Evolutionary conservation across 768 basidiomycete genomes (phyloP), one percentile per base, ranked within the genome.

Genomic region (Amanita exitialis): DNA sequence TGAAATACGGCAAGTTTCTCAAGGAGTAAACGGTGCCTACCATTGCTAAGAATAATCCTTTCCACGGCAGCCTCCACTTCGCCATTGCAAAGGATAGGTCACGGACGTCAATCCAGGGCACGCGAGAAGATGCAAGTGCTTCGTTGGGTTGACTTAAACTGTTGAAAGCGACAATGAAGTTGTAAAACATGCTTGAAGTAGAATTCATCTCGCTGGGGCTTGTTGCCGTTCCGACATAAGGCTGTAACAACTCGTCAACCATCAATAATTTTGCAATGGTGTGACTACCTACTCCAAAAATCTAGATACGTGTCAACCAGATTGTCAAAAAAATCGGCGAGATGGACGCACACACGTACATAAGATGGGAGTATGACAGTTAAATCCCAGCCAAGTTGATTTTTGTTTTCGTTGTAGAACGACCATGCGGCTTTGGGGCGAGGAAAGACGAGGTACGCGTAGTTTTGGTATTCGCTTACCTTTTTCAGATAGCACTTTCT

Each of bases 401-500:
- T 41, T 51, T 77, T 73, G 55, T 79, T 65, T 49, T 73, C 54
- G 28, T 73, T 60, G 32, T 72, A 59, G 55, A 73, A 71, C 1
- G 69, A 62, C 71, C 69, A 73, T 10, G 67, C 69, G 18, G 76
- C 75, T 75, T 36, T 15, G 12, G 6, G 7, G 30, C 20, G 42
- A 23, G 20, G 7, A 6, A 23, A 12, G 6, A 28, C 27, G 15
- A 15, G 2, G 15, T 44, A 5, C n/a, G 8, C 20, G 23, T 21
- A 43, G 9, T 2, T 21, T 2, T 21, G 5, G 6, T 3, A 12
- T 18, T 27, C 4, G 4, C 35, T 8, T 49, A 75, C 79, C 72
- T 64, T 67, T 70, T 64, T 90, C 87, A 0, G 83, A 80, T 2
- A 85, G 66, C 1, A 70, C 73, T 68, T 89, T 88, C n/a, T 76